phyloP scores from a whole-genome alignment of 352 stramenopile species.

The Halophytophthora batemanensis region DNA sequence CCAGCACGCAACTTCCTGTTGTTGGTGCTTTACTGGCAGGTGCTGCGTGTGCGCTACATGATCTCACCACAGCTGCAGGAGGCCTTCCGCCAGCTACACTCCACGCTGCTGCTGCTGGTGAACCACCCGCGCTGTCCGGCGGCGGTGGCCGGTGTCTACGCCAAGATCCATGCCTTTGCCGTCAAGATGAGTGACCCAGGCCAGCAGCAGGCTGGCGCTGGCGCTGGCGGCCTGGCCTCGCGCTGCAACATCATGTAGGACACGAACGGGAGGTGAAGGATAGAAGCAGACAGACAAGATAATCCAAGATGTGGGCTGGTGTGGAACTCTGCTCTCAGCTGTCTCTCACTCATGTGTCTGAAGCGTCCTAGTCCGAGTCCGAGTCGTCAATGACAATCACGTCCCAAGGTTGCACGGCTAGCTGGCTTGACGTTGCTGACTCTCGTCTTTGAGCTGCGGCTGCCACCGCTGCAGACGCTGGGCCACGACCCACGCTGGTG shows the following conservation, averaged over 20 bases:
- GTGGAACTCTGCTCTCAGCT: neutral
- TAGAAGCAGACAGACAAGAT: no score
- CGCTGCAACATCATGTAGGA: slow-evolving; percentile 79
- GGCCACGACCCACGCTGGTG: neutral
- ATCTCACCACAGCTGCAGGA: slow-evolving; percentile 85
- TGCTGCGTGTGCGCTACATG: slow-evolving; percentile 90
- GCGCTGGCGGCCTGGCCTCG: slow-evolving; percentile 31
- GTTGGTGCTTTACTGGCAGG: slow-evolving; percentile 87
- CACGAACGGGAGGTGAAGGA: no score
- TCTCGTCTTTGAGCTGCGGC: slow-evolving; percentile 4
- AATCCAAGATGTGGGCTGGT: no score
- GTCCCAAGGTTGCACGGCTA: slow-evolving; percentile 33
- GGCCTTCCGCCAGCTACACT: slow-evolving; percentile 72
- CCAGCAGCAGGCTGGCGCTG: slow-evolving; percentile 28
- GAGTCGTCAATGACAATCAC: slow-evolving; percentile 66
- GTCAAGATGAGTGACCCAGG: slow-evolving; percentile 64
- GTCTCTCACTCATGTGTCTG: neutral
- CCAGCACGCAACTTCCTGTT: slow-evolving; percentile 85
- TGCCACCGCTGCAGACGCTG: slow-evolving; percentile 7
- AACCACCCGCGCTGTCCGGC: slow-evolving; percentile 69
- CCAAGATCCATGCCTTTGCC: slow-evolving; percentile 67
- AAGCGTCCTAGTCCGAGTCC: slow-evolving; percentile 21
- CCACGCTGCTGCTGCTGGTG: slow-evolving; percentile 49
- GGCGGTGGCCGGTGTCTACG: slow-evolving; percentile 49
- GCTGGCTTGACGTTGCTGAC: slow-evolving; percentile 17